Base-by-base conservation (phyloP, 2,329 filamentous ascomycete species). In the Claviceps humidiphila region DNA sequence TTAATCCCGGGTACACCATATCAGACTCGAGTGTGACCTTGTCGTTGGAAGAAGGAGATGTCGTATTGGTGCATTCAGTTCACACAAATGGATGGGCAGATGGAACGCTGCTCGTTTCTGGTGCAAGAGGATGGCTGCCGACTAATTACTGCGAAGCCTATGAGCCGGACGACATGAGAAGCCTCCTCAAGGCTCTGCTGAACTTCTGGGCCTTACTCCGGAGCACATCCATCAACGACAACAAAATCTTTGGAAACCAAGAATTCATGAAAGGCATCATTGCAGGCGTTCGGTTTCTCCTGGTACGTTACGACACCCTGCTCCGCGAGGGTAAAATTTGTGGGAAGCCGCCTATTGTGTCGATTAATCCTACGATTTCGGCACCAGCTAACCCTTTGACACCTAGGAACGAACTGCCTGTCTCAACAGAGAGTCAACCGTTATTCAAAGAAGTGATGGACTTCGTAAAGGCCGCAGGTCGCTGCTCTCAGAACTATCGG, bases 61-160 rank as follows among this genome's bases (percentile, higher is more conserved):
- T 98, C 48, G 85, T 98, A 51, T 71, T 98, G 53, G 86, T 98
- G 22, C 93, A 98, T 68, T 96, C 93, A 4, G 87, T 97, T 58
- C 93, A 98, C 68, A 93, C 89, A 55, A 98, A 97, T 71, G 93
- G 93, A 59, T 98, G 93, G 93, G 93, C 93, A 37, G 93, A 98
- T 66, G 93, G 93, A 50, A 98, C 93, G 1, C 74, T 96, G 42
- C 71, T 98, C 55, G 78, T 85, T 24, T 88, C 89, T 2, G 91
- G 91, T 26, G 85, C 86, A 49, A 80, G 93, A 59, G 93, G 93
- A 56, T 98, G 93, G 93, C 74, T 98, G 55, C 93, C 93, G 2
- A 98, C 93, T 8, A 98, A 98, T 68, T 98, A 97, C 67, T 98
- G 93, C 72, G 90, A 96, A 65, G 79, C 88, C 9, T 98, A 96